Evolutionary conservation across 2,329 filamentous ascomycete genomes (phyloP), one percentile per base, ranked within the genome.

Genomic region (Hymenoscyphus repandus): DNA sequence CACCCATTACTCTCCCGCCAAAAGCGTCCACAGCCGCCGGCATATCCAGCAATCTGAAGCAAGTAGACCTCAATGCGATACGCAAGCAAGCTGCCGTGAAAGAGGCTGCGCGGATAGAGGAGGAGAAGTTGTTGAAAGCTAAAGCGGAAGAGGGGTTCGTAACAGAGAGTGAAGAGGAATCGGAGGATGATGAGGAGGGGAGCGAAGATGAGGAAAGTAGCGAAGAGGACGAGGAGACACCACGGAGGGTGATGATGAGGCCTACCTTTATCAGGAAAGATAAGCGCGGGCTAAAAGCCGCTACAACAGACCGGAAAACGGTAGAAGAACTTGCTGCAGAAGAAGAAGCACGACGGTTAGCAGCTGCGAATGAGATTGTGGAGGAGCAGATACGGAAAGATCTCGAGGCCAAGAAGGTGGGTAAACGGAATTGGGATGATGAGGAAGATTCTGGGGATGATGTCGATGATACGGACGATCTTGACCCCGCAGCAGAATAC

Each of bases 331-430:
- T 61, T 61, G 62, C 68, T 4, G 70, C 74, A 2, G 78, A 79
- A 42, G 82, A 85, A 52, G 83, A 78, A 50, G 82, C 76, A 1
- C 78, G 81, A 33, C 82, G 80, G 55, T 83, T 85, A 66, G 84
- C 86, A 36, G 82, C 85, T 52, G 81, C 86, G 11, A 86, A 96
- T 66, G 83, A 80, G 50, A 73, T 97, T 9, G 82, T 99, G 12
- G 90, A 96, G 66, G 89, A 91, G 60, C 90, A 97, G 66, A 82
- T 97, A 39, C 84, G 87, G 62, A 88, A 88, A 58, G 86, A 92
- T 62, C 79, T 88, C 0, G 85, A 85, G 3, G 88, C 87, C 18
- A 81, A 84, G 49, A 83, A 83, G 1, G 82, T 83, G 0, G 85
- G 83, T 11, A 90, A 89, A 69, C 90, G 88, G 66, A 84, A 90